Percentiles rank a stretch among this genome's conserved stretches.
Conservation (phyloP, 1,284 basidiomycete genomes). For the Tylopilus sp. region DNA sequence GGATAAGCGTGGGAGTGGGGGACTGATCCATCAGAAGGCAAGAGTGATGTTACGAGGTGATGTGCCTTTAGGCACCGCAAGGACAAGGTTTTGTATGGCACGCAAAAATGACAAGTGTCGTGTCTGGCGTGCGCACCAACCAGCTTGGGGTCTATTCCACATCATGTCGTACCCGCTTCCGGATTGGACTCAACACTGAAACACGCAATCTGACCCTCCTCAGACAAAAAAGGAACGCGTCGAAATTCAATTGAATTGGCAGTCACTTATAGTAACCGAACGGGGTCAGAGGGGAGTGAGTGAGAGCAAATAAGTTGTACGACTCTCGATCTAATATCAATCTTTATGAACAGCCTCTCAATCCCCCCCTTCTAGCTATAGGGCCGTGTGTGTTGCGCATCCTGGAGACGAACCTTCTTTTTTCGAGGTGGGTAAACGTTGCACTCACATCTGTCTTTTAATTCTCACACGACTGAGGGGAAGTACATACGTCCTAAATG, state of each 20-base stretch:
- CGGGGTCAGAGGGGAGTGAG: slow-evolving; percentile 15
- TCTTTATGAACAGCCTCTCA: slow-evolving; percentile 11
- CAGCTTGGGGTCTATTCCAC: neutral
- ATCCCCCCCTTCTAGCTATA: neutral
- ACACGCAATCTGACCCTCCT: slow-evolving; percentile 10
- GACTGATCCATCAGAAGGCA: slow-evolving; percentile 18
- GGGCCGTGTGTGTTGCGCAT: slow-evolving; percentile 17
- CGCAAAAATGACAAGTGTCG: slow-evolving; percentile 2
- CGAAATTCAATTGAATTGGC: slow-evolving; percentile 20
- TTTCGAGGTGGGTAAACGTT: slow-evolving; percentile 3
- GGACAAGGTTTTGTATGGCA: slow-evolving; percentile 27
- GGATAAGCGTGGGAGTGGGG: slow-evolving; percentile 20
- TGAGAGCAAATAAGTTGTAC: slow-evolving; percentile 4
- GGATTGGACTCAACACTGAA: slow-evolving; percentile 9
- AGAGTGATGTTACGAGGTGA: slow-evolving; percentile 14
- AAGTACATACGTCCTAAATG: neutral
- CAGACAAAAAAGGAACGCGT: neutral
- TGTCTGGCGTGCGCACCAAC: neutral
- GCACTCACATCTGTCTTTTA: neutral
- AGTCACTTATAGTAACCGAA: slow-evolving; percentile 8
- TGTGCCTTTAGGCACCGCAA: slow-evolving; percentile 30
- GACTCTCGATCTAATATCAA: slow-evolving; percentile 20
- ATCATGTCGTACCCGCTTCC: slow-evolving; percentile 5
- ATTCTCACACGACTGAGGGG: neutral
- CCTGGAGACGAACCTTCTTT: slow-evolving; percentile 11